Conservation (phyloP, 768 basidiomycete genomes). For the Erythrobasidium yunnanense region DNA sequence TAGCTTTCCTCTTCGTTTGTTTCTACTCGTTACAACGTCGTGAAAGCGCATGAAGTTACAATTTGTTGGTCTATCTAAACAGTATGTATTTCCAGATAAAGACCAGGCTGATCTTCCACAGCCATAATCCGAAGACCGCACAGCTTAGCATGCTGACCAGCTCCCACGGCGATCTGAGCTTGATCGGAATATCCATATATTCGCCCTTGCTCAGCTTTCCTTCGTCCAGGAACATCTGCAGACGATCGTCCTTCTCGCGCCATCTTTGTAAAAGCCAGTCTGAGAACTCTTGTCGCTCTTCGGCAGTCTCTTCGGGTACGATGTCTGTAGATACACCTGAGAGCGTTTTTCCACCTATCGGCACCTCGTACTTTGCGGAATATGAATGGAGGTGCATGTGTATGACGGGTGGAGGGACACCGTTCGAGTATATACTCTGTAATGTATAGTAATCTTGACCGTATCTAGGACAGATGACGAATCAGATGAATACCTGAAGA, state of each 20-base stretch:
- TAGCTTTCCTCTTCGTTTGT: too few relatives aligned
- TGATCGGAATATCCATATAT: constrained; percentile 13
- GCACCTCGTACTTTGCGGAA: constrained; percentile 48
- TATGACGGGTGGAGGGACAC: constrained; percentile 60
- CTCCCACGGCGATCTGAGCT: neutral
- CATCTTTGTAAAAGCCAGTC: constrained; percentile 71
- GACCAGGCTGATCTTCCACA: neutral
- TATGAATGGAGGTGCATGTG: constrained; percentile 79
- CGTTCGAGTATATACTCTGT: constrained; percentile 70
- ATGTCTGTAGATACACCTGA: constrained; percentile 28
- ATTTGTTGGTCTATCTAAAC: too few relatives aligned
- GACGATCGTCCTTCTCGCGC: constrained; percentile 69
- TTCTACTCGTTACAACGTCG: too few relatives aligned
- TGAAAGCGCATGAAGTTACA: too few relatives aligned
- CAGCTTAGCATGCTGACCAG: neutral
- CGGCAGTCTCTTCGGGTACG: constrained; percentile 45
- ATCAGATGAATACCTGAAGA: neutral
- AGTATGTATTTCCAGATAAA: too few relatives aligned
- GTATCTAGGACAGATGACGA: constrained; percentile 18
- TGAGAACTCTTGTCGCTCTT: constrained; percentile 62
- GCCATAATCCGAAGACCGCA: neutral
- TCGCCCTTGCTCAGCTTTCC: neutral
- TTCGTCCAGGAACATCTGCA: constrained; percentile 50
- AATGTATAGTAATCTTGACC: constrained; percentile 52
- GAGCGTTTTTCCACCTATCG: constrained; percentile 35